Evolutionary conservation across 2,329 filamentous ascomycete species (phyloP).

Genomic region (Pyricularia sp.): DNA sequence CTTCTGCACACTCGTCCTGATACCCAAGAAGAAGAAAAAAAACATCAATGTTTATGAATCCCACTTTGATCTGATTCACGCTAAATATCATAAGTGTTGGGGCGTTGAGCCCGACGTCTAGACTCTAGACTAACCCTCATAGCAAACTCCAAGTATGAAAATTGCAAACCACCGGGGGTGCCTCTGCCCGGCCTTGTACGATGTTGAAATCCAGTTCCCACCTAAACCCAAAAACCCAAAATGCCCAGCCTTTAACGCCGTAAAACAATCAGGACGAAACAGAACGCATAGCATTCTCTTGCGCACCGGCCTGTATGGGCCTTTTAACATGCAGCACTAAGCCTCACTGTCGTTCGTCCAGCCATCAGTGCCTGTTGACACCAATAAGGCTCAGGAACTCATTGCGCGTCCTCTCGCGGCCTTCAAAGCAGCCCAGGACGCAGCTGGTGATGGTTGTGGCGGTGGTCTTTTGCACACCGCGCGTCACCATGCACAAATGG

Average conservation of each 20-base stretch:
- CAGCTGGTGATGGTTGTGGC: conserved; percentile 90
- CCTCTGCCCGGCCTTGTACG: background rate
- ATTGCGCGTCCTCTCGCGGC: conserved; percentile 85
- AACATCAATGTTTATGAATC: background rate
- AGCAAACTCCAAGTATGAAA: background rate
- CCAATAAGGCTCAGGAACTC: conserved; percentile 82
- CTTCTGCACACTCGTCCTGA: background rate
- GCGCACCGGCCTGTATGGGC: background rate
- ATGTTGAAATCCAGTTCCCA: conserved; percentile 7
- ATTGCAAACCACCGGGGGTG: background rate
- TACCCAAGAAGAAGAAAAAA: background rate
- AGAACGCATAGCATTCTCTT: conserved; percentile 7
- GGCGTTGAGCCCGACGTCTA: conserved; percentile 3
- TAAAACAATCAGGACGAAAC: conserved; percentile 4
- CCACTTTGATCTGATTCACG: background rate
- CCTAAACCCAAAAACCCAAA: background rate
- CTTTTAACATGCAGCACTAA: background rate
- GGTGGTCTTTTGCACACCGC: conserved; percentile 88
- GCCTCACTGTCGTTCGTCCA: background rate
- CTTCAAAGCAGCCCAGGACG: conserved; percentile 92
- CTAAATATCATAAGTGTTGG: background rate
- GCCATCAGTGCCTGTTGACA: conserved; percentile 34
- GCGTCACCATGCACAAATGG: conserved; percentile 98
- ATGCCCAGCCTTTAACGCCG: conserved; percentile 5
- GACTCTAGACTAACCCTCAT: background rate